Percentiles rank a stretch among this genome's conserved stretches.
These are phyloP conservation scores for Aspergillus pseudoviridinutans DNA, from an alignment of 2,329 filamentous ascomycete genomes.

Conservation along the genomic window DNA sequence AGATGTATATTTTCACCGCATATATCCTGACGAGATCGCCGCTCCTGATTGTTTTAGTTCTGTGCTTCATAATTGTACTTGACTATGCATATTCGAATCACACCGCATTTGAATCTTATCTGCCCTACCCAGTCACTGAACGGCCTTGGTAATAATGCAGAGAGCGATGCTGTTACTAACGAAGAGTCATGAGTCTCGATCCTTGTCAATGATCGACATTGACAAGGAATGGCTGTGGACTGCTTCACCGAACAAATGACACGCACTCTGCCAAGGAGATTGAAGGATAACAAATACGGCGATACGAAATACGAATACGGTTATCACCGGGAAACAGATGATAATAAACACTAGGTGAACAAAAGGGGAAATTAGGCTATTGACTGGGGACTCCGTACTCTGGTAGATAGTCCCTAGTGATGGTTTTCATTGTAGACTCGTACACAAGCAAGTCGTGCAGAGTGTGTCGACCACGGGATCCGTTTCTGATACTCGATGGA, in stretches of 20 bases:
- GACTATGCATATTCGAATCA: neutral
- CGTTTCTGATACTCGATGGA: neutral
- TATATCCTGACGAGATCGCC: conserved; percentile 55
- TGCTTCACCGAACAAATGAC: neutral
- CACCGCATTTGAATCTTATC: neutral
- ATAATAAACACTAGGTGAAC: neutral
- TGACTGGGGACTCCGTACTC: neutral
- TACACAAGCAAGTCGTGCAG: neutral
- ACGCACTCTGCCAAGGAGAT: neutral
- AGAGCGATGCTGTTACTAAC: neutral
- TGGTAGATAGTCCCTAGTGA: neutral
- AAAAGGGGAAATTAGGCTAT: neutral
- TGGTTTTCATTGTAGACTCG: neutral
- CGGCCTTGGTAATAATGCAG: neutral
- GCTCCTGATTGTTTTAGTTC: conserved; percentile 49
- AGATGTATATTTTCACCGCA: conserved; percentile 64
- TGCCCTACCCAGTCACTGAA: neutral
- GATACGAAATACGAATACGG: neutral
- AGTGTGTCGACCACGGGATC: neutral
- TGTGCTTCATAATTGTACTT: conserved; percentile 13
- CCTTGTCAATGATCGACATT: neutral
- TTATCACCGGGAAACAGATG: neutral
- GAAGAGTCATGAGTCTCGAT: neutral
- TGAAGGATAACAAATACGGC: neutral
- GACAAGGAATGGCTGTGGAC: neutral